Evolutionary conservation across 2,329 filamentous ascomycete genomes (phyloP), one percentile per base, ranked within the genome.

Genomic region (Aureobasidium sp.): DNA sequence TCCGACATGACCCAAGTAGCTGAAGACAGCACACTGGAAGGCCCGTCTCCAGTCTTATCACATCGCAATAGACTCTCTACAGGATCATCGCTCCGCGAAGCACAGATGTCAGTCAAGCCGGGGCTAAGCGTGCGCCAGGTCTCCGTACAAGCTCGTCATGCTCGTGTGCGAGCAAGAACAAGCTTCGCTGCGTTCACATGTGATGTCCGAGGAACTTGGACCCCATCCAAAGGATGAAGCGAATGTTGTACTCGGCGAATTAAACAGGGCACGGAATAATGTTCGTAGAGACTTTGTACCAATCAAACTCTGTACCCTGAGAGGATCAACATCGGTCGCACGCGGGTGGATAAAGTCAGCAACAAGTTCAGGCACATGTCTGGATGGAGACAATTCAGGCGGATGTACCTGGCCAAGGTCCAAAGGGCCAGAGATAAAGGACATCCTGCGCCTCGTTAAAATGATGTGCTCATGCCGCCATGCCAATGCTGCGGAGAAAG

Each of bases 221-320:
- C 50, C 36, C 37, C 32, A 32, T 8, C 11, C 25, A 54, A 42
- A 39, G 37, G 50, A 32, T 42, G 37, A 42, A 42, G 27, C 50
- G 36, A 41, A 15, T 54, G 50, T 42, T 42, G 41, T 27, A 39
- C 29, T 57, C 53, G 53, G 53, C 53, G 53, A 57, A 57, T 29
- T 57, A 57, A 29, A 27, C 39, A 57, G 39, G 53, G 41, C 53
- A 42, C 50, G 50, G 50, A 42, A 42, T n/a, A 42, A 54, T 54
- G 37, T 42, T 42, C 9, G 27, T 32, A 13, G 50, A 54, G 50
- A 54, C 50, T 54, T 54, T 54, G 37, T 13, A 8, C 49, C 50
- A 57, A 57, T 36, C 29, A 45, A 57, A 57, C 39, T 45, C 53
- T 57, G 53, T 57, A 13, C 36, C 39, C n/a, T 21, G 39, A 45